Percentiles rank a stretch among this genome's conserved stretches.
These are phyloP conservation scores for Rhododendron molle DNA, from an alignment of 148 eudicot species.

Conservation along the genomic window DNA sequence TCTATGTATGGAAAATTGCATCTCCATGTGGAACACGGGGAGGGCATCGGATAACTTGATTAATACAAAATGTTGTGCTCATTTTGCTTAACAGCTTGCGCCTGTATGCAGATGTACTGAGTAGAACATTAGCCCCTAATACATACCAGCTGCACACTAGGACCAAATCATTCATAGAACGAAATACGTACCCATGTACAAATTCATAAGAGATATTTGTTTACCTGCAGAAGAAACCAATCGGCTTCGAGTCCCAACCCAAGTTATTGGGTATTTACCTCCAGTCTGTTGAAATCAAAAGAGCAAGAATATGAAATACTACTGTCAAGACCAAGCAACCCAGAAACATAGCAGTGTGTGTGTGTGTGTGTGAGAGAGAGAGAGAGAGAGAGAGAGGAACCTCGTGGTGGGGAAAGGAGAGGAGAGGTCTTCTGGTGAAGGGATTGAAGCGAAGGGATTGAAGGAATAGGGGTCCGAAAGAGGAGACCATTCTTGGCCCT, in stretches of 20 bases:
- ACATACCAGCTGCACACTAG: not conserved
- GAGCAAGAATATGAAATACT: not conserved
- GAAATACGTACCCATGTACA: no score
- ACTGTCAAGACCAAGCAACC: not conserved
- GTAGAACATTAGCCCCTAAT: not conserved
- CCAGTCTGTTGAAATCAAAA: slow-evolving; percentile 4
- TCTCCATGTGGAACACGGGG: not conserved
- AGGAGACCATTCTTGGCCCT: slow-evolving; percentile 16
- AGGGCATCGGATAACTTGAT: not conserved
- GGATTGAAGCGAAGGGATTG: slow-evolving; percentile 15
- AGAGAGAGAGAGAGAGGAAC: slow-evolving; percentile 8
- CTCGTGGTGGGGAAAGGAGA: slow-evolving; percentile 6
- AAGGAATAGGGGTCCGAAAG: slow-evolving; percentile 8
- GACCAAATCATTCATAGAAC: not conserved
- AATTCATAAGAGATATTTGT: not conserved
- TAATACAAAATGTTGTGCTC: not conserved
- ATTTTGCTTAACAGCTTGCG: not conserved
- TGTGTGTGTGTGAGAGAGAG: not conserved
- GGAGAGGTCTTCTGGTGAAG: slow-evolving; percentile 2
- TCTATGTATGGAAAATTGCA: not conserved
- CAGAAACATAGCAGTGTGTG: not conserved
- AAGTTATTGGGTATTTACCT: not conserved
- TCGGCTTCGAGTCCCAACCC: slow-evolving; percentile 1
- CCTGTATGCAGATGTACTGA: not conserved
- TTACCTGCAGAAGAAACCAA: slow-evolving; percentile 26